Base-by-base conservation (phyloP, 192 early-diverging fungal genomes). In the Phycomyces nitens region DNA sequence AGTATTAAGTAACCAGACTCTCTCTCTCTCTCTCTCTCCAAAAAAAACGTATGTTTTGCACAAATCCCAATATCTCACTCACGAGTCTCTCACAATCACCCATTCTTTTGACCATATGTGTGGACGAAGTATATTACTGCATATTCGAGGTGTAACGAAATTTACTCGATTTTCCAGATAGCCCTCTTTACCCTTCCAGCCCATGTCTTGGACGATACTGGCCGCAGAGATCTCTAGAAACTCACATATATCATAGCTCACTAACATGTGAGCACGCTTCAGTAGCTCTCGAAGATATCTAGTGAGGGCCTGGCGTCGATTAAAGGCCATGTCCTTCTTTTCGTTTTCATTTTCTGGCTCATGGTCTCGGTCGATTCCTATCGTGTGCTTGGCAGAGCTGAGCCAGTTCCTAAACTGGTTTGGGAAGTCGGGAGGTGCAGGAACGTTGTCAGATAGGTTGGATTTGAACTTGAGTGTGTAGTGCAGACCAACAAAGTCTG, bases 181-280 rank as follows among this genome's bases (percentile, higher is more conserved):
- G 22, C 85, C 86, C 60, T 92, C 90, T 62, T 92, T 92, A 43
- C 90, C 90, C 58, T 92, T 92, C 90, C 90, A 92, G 0, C 90
- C 87, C 76, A 90, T 88, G 62, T 89, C 88, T 58, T 84, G 87
- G 18, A 84, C 82, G 54, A 92, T 82, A 22, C 86, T 88, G 60
- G 88, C 77, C 5, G 85, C 83, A 61, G 86, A 87, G 40, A 92
- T 81, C 66, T 90, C 90, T 44, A 92, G 62, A 64, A 92, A 92
- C 51, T 86, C 88, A 69, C 87, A 88, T 5, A 92, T 69, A 64
- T 90, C 86, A 63, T 85, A 86, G 7, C 77, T 84, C 12, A 85
- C 78, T 18, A 74, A 75, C 66, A 89, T 80, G 53, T 88, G 88
- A n/a, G 85, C 75, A n/a, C 65, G 73, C 11, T 77, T 74, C 39